Evolutionary conservation across 2,329 filamentous ascomycete genomes (phyloP), one percentile per base, ranked within the genome.

Genomic region (Trichoderma pleuroti): DNA sequence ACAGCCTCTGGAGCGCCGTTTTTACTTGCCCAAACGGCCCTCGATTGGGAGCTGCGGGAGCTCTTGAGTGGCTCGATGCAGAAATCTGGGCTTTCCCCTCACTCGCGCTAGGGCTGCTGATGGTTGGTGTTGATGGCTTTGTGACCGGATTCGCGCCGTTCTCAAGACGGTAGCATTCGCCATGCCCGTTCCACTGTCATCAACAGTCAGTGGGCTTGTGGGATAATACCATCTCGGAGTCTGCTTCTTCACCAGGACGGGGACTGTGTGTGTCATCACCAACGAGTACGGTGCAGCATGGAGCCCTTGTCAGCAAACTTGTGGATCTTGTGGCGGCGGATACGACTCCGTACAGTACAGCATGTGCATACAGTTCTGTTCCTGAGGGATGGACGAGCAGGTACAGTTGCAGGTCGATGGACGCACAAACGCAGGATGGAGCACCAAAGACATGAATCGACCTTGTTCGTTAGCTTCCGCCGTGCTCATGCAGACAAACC

Each of bases 11-110:
- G 42, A 49, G n/a, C 42, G n/a, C 60, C 49, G 28, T 32, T 64
- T 49, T 46, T 46, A 46, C 34, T 62, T 68, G 70, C 34, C 30
- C 57, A 39, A 54, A 70, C 46, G 36, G 56, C 28, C 66, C 64
- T 65, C 46, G 42, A 65, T 71, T 36, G 52, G 49, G 54, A 34
- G 30, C 56, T 61, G 57, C 56, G 36, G 39, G 36, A 28, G 65
- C 70, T 69, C 42, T 32, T 66, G 64, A 72, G 49, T 70, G 65
- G 49, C 66, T 69, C 65, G 59, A 60, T 49, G 32, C 18, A 64
- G 59, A 54, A 59, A 21, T 39, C 60, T 11, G 46, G 34, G 26
- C 26, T 46, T 28, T n/a, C 52, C 65, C 54, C 56, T 49, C 65
- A 56, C 49, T 34, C 57, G 11, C 5, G 18, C 28, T 59, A 63